Percentiles rank a stretch among this genome's conserved stretches.
Conservation (phyloP, 1,284 basidiomycete species). For the Boletus smithii region DNA sequence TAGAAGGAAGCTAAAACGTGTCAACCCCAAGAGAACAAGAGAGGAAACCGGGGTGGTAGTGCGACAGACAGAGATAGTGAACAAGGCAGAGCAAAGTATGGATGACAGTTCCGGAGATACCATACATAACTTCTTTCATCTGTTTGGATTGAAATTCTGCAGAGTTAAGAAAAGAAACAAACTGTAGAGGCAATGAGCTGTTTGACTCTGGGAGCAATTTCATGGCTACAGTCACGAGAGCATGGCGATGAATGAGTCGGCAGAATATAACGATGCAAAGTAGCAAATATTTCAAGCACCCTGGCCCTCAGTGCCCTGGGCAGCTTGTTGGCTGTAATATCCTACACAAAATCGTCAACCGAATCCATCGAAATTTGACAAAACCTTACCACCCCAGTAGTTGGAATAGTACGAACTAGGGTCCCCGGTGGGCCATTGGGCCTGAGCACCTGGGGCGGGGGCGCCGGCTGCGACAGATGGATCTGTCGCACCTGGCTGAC, state of each 20-base stretch:
- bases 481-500: slow-evolving; percentile 56
- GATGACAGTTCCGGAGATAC: slow-evolving; percentile 33
- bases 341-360: slow-evolving; percentile 41
- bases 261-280: slow-evolving; percentile 31
- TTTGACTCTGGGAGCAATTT: slow-evolving; percentile 23
- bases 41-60: slow-evolving; percentile 15
- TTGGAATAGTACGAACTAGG: slow-evolving; percentile 75
- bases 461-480: slow-evolving; percentile 42
- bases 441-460: slow-evolving; percentile 58
- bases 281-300: slow-evolving; percentile 45
- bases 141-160: slow-evolving; percentile 27
- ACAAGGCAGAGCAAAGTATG: slow-evolving; percentile 28
- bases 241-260: slow-evolving; percentile 23
- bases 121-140: slow-evolving; percentile 34
- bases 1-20: slow-evolving; percentile 19
- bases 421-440: slow-evolving; percentile 69
- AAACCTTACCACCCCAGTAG: slow-evolving; percentile 73
- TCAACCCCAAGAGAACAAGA: slow-evolving; percentile 23
- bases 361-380: background rate
- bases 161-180: slow-evolving; percentile 22
- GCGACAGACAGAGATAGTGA: slow-evolving; percentile 23
- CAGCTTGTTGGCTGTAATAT: slow-evolving; percentile 73
- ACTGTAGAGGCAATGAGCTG: slow-evolving; percentile 19
- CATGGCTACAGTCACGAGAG: slow-evolving; percentile 36
- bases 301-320: slow-evolving; percentile 60